Base-by-base conservation (phyloP, 345 rosid genomes). In the Murraya paniculata region DNA sequence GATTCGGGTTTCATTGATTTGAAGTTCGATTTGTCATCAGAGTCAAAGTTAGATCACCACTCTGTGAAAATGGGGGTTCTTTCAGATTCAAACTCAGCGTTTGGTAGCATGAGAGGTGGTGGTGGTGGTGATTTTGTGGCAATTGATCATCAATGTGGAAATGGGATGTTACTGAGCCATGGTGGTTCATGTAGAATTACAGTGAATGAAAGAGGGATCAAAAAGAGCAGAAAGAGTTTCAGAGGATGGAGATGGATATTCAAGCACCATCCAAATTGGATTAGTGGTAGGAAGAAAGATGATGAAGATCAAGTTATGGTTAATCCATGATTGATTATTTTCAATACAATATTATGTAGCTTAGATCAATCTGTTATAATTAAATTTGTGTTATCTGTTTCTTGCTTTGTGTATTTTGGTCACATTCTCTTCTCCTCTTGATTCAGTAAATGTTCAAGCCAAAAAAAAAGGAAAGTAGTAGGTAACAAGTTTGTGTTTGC, bases 181-280 rank as follows among this genome's bases (percentile, higher is more conserved):
- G 89, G 91, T 9, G 89, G 93, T 1, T 92, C 94, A 7, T 90
- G 94, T 74, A 86, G 98, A 84, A 81, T 91, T 33, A 83, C 89
- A 36, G 85, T 85, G 75, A 87, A 81, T 74, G 99, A 91, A 62
- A 77, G 90, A 60, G 92, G 91, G 73, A 88, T 88, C 58, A 90
- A 88, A 79, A 91, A 89, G 87, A 91, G 89, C 90, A 81, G 93
- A 69, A 92, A 76, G 67, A 96, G 97, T 82, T 94, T 96, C 87
- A 94, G 86, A 82, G 97, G 99, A 7, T 94, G 98, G 98, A 86
- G 89, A 58, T 94, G 99, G 99, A 89, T 94, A 25, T 94, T 96
- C 88, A 84, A 90, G 84, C 90, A 89, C 68, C 90, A 82, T 76
- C 88, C 84, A 57, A 81, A 56, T 78, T 81, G 84, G 85, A 76